Base-by-base conservation (phyloP, 139 green algal species). In the Yamagishiella unicocca region DNA sequence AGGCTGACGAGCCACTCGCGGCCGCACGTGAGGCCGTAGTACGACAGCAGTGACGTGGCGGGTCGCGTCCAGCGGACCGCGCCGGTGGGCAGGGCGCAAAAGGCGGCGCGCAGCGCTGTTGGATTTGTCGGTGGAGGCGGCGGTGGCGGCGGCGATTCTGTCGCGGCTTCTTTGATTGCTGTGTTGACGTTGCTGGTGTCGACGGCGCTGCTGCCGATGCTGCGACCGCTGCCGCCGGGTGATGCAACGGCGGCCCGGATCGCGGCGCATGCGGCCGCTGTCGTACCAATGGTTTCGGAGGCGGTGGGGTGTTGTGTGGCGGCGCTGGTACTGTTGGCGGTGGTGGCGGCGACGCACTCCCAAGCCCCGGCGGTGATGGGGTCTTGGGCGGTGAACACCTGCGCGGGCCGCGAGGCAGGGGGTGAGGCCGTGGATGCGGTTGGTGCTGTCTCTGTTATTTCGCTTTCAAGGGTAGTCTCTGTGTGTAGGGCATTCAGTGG, bases 311-410 rank as follows among this genome's bases (percentile, higher is more conserved):
- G n/a, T n/a, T n/a, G n/a, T n/a, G n/a, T n/a, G n/a, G n/a, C n/a
- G n/a, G n/a, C n/a, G 67, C 9, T 5, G 35, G 33, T 50, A 17
- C 67, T 40, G 27, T 6, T 40, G 70, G 21, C 8, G 70, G 12
- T 6, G 70, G 19, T 55, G 40, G 19, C 22, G 21, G 70, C 1
- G 5, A 53, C 35, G 77, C 77, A 84, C 17, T 55, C 8, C 77
- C 77, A 84, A 27, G 14, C 29, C 2, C 77, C 55, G 4, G 35
- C 77, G 3, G 7, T 19, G 77, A 84, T 40, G 77, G 77, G 77
- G 55, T 84, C 77, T 37, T 71, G 55, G 22, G 55, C 25, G 1
- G 77, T 84, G 38, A 84, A 73, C 25, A 84, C 55, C 77, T 82
- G 73, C 14, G 24, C n/a, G n/a, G n/a, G n/a, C n/a, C n/a, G n/a